Evolutionary conservation across 495 filamentous ascomycete species (phyloP), one percentile per base, ranked within the genome.

Genomic region (Niebla homalea): DNA sequence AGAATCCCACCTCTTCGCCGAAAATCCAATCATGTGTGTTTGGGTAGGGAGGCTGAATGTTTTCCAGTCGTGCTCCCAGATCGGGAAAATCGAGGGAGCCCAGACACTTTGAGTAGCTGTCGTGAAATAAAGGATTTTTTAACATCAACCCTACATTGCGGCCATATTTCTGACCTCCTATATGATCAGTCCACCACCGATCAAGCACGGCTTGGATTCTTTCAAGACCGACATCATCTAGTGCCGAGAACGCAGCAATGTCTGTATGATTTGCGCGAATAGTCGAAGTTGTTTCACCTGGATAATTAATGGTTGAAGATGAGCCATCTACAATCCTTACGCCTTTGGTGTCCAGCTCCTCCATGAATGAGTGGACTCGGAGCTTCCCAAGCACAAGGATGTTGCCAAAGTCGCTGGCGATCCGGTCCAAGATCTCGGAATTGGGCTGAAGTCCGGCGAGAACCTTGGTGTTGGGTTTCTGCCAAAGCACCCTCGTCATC

Each of bases 181-280:
- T n/a, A n/a, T n/a, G n/a, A n/a, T n/a, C n/a, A n/a, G n/a, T n/a
- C n/a, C n/a, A n/a, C 47, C 35, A 49, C 1, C 20, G n/a, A 4
- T 22, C 19, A 16, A 49, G 16, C 4, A 49, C 47, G 36, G 47
- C 36, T 38, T n/a, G 23, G 35, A 71, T 42, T 43, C 60, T 61
- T 51, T 62, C 56, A 49, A 68, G 70, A 11, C 64, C 66, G 26
- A 52, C 53, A 16, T 68, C 65, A 21, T 67, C 56, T 10, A 32
- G 40, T 1, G 59, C 60, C 3, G 32, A 43, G 50, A 70, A 72
- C 39, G 58, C 67, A 32, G 61, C 63, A 66, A 70, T 70, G 16
- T 67, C 51, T 5, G 60, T 56, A 49, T 70, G 69, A 43, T 67
- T 64, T n/a, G 62, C 64, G 38, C 62, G 60, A 35, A 72, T 60